Evolutionary conservation across 2,329 filamentous ascomycete genomes (phyloP), one percentile per base, ranked within the genome.

Genomic region (Drechslerella dactyloides): DNA sequence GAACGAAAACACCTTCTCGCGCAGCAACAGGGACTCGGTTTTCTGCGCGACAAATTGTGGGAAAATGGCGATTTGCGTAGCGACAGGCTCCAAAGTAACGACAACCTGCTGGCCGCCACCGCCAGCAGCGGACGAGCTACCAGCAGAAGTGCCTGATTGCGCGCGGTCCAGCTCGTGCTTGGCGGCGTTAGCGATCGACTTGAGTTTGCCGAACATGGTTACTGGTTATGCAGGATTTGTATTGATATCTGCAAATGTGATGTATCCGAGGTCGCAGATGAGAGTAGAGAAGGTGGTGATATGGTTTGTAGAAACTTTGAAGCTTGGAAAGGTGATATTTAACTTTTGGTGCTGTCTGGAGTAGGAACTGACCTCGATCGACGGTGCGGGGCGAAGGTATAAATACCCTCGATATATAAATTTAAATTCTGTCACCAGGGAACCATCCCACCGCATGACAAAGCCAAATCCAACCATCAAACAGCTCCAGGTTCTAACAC

Each of bases 1-100:
- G 7, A 88, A 79, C 1, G 86, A 88, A 66, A 87, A 77, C 17
- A 88, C 81, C 75, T 86, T 86, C 76, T 89, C 86, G 75, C 83
- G 85, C 54, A 90, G 80, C 1, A 85, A 77, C 5, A 90, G 79
- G 1, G 83, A 85, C 76, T 74, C 77, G 74, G 66, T 70, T 24
- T 76, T 74, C 30, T 65, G 58, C 1, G 75, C 64, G 64, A 66
- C 56, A 44, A 73, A 73, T 27, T 66, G 61, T 11, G 61, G 61
- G 33, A 66, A 73, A 15, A 66, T 57, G 7, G 62, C 69, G 30
- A 73, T 50, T 40, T 73, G 69, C 10, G 61, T 4, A 3, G 61
- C 17, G 37, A 66, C 56, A 13, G 69, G 30, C 27, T 64, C 50
- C 19, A 70, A 2, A 15, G 50, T 50, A 1, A 51, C 11, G 27